Conservation (phyloP, 495 filamentous ascomycete species). For the Annulohypoxylon bovei region DNA sequence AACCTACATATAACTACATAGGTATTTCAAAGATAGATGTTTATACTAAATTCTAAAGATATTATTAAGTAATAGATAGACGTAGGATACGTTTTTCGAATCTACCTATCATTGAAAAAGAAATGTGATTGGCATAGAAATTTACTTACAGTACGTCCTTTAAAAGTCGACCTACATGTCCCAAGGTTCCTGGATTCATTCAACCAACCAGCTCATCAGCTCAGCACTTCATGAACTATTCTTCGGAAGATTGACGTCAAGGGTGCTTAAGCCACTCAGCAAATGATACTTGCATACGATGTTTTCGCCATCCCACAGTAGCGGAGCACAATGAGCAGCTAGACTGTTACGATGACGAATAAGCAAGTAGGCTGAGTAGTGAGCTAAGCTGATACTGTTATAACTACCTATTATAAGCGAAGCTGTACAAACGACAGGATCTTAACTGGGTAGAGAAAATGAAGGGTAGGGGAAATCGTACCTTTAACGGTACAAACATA, state of each 20-base stretch:
- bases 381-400: no score
- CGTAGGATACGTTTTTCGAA: background rate
- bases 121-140: background rate
- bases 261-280: background rate
- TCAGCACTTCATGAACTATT: background rate
- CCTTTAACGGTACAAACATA: no score
- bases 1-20: background rate
- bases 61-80: no score
- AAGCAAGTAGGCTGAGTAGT: no score
- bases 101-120: background rate
- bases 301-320: background rate
- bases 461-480: no score
- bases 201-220: conserved; percentile 1
- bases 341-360: background rate
- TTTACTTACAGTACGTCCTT: background rate
- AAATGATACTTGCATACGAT: background rate
- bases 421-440: no score
- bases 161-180: background rate
- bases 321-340: background rate
- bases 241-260: conserved; percentile 1
- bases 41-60: no score
- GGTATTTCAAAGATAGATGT: background rate
- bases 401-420: no score
- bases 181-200: background rate
- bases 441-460: no score